Percentiles rank a stretch among this genome's conserved stretches.
phyloP scores from a whole-genome alignment of 2,329 filamentous ascomycete species.

The Aspergillus bombycis region DNA sequence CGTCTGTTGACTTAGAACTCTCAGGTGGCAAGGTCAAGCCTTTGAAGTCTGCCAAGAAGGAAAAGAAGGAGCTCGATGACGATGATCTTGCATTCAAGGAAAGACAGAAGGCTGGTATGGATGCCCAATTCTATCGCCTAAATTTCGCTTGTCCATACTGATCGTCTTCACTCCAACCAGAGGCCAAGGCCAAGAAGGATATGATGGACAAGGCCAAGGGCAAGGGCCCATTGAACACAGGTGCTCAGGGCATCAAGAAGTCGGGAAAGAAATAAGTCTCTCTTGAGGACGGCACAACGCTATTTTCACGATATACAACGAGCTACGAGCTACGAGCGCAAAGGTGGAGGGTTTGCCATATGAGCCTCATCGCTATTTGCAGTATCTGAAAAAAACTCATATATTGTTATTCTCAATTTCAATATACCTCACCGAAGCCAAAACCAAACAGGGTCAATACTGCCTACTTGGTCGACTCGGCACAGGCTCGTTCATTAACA shows the following conservation, averaged over 20 bases:
- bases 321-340: conserved; percentile 26
- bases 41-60: conserved; percentile 87
- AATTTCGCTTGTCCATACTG: not conserved
- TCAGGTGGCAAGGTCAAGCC: conserved; percentile 81
- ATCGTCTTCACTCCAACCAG: conserved; percentile 45
- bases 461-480: not conserved
- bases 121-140: not conserved
- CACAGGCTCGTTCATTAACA: not conserved
- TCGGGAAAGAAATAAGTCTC: conserved; percentile 87
- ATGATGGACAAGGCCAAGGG: conserved; percentile 79
- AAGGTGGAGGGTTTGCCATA: conserved; percentile 18
- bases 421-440: not conserved
- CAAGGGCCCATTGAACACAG: conserved; percentile 86
- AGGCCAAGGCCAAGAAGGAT: conserved; percentile 84
- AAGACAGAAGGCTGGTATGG: conserved; percentile 82
- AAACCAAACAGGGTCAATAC: not conserved
- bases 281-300: not conserved
- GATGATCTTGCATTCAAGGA: conserved; percentile 81
- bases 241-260: conserved; percentile 93
- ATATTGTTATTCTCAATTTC: conserved; percentile 11
- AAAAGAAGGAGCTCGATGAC: conserved; percentile 79
- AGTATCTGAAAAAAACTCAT: not conserved
- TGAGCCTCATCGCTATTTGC: conserved; percentile 21
- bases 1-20: conserved; percentile 11
- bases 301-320: conserved; percentile 27